Evolutionary conservation across 805 yeast genomes (phyloP), one percentile per base, ranked within the genome.

Genomic region (Metschnikowia lochheadii): DNA sequence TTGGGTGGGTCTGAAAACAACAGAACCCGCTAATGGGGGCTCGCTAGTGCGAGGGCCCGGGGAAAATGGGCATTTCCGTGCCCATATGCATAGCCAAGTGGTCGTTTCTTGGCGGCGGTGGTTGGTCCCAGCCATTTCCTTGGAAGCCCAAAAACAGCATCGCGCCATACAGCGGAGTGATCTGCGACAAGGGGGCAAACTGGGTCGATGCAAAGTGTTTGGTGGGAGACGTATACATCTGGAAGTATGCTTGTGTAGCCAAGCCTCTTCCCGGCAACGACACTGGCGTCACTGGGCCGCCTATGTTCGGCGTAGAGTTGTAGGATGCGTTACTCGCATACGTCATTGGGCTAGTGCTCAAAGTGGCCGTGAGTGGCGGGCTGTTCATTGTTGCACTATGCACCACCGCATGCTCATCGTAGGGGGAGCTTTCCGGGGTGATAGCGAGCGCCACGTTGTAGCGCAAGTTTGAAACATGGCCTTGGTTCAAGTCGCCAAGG

Each of bases 341-440:
- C 11, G 56, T 40, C 26, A 45, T 32, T 5, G 56, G 58, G 21
- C 55, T 51, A 34, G 52, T 36, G 48, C 46, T 42, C 21, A 46
- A 44, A 13, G 55, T 39, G 39, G 52, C 46, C 49, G 43, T 36
- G 7, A 50, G 56, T n/a, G 46, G 54, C 29, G 56, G 51, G 31
- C 20, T 15, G 36, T n/a, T 48, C 14, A n/a, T 31, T 14, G 13
- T 11, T n/a, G 8, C 34, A 20, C 14, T 11, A 29, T 15, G 47
- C 15, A n/a, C 21, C 18, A 5, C 18, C 18, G 11, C 29, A 5
- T 33, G 38, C 18, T 20, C 37, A 23, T 33, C 38, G 6, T 40
- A n/a, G 3, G 39, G 38, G 3, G 20, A 35, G 32, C 10, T 41
- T 13, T n/a, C 31, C 15, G n/a, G 49, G 10, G 35, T 36, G 35